Evolutionary conservation across 169 alveolate genomes (phyloP).

Genomic region (Babesia ovis): DNA sequence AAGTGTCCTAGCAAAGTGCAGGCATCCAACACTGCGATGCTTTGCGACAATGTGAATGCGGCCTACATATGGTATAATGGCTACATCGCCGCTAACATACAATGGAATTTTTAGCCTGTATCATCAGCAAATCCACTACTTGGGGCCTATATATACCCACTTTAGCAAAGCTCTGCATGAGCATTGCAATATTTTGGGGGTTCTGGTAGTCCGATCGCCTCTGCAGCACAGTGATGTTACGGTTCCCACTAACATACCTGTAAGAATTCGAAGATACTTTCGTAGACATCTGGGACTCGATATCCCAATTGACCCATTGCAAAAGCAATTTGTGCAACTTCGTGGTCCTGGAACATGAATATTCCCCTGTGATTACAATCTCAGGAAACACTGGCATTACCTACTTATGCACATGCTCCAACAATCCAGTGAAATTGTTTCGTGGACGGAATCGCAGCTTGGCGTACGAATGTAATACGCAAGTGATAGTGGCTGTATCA

Average conservation of each 20-base stretch:
- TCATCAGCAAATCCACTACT: constrained; percentile 25
- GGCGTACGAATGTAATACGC: constrained; percentile 53
- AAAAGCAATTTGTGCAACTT: constrained; percentile 57
- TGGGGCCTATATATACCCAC: constrained; percentile 40
- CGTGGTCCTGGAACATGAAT: constrained; percentile 47
- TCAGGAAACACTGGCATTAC: neutral
- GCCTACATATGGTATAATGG: constrained; percentile 11
- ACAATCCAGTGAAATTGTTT: constrained; percentile 5
- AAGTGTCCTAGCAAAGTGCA: constrained; percentile 54
- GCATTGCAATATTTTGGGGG: constrained; percentile 64
- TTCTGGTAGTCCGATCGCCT: constrained; percentile 37
- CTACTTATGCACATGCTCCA: constrained; percentile 34
- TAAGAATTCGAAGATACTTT: constrained; percentile 23
- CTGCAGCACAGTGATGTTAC: constrained; percentile 2
- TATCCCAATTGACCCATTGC: constrained; percentile 62
- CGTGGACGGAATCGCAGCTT: constrained; percentile 53
- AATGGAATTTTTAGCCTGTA: constrained; percentile 14
- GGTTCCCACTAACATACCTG: constrained; percentile 19
- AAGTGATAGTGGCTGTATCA: constrained; percentile 42
- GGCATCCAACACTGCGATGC: constrained; percentile 56
- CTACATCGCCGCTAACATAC: neutral
- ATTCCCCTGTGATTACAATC: constrained; percentile 21
- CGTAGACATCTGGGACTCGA: constrained; percentile 17
- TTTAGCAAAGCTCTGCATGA: constrained; percentile 47
- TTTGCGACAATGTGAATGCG: constrained; percentile 58